phyloP scores from a whole-genome alignment of 1,284 basidiomycete species.

The Testicularia cyperi region DNA sequence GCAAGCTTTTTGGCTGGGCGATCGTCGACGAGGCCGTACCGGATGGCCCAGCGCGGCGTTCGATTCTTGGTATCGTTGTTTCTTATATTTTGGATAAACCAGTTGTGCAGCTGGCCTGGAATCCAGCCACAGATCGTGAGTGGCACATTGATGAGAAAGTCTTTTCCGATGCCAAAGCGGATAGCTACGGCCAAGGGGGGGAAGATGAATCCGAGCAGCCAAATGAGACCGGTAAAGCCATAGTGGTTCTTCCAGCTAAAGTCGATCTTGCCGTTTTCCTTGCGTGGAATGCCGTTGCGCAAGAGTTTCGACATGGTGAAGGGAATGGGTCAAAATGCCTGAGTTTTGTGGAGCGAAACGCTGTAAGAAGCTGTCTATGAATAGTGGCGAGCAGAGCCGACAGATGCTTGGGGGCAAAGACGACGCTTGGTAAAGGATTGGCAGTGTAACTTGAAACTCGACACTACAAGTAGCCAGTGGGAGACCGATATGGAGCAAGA shows the following conservation, averaged over 20 bases:
- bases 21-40: slow-evolving; percentile 48
- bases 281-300: slow-evolving; percentile 35
- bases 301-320: slow-evolving; percentile 28
- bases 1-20: slow-evolving; percentile 10
- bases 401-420: too few relatives aligned
- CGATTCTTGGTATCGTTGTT: slow-evolving; percentile 46
- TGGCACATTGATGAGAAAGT: slow-evolving; percentile 89
- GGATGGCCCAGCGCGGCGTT: slow-evolving; percentile 48
- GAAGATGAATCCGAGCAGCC: slow-evolving; percentile 50
- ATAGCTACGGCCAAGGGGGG: slow-evolving; percentile 74
- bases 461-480: too few relatives aligned
- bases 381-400: too few relatives aligned
- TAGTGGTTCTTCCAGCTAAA: slow-evolving; percentile 43
- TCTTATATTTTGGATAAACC: slow-evolving; percentile 44
- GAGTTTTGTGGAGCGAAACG: too few relatives aligned
- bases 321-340: too few relatives aligned
- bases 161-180: slow-evolving; percentile 85
- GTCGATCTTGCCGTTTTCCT: slow-evolving; percentile 41
- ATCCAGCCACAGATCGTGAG: slow-evolving; percentile 75
- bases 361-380: too few relatives aligned
- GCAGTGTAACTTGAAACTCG: too few relatives aligned
- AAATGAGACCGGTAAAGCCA: slow-evolving; percentile 43
- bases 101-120: slow-evolving; percentile 63
- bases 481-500: too few relatives aligned
- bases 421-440: too few relatives aligned